phyloP scores from a whole-genome alignment of 352 stramenopile species.

The Paralagenidium karlingii region DNA sequence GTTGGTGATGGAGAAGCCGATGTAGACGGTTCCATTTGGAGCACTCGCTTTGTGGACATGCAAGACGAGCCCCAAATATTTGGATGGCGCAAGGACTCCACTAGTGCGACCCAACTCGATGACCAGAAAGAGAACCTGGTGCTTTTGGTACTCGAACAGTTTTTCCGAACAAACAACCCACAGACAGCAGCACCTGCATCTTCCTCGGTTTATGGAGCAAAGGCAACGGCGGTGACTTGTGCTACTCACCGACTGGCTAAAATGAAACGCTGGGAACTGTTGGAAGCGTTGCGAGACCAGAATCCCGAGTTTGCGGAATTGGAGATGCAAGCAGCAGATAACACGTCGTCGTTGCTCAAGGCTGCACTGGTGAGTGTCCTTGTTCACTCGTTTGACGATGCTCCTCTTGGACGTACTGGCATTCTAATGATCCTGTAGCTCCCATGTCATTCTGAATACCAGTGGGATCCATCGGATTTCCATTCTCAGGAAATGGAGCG shows the following conservation, averaged over 20 bases:
- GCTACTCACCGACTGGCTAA: neutral
- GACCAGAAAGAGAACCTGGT: neutral
- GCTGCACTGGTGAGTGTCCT: no score
- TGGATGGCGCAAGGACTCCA: no score
- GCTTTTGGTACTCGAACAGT: neutral
- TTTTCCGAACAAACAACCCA: neutral
- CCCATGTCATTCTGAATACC: neutral
- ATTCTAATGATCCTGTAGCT: neutral
- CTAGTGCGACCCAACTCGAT: no score
- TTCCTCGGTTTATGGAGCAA: neutral
- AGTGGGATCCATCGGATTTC: neutral
- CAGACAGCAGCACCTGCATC: neutral
- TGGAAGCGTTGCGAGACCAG: neutral
- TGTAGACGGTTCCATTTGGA: no score
- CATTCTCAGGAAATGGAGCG: neutral
- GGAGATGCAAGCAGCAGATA: neutral
- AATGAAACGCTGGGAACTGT: neutral
- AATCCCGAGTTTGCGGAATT: neutral
- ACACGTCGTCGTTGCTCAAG: no score
- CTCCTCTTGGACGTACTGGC: neutral
- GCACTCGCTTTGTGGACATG: no score
- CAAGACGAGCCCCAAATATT: no score
- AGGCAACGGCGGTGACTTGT: neutral
- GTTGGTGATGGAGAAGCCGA: no score
- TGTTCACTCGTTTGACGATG: neutral